Base-by-base conservation (phyloP, 2,329 filamentous ascomycete species). In the Zalaria obscura region DNA sequence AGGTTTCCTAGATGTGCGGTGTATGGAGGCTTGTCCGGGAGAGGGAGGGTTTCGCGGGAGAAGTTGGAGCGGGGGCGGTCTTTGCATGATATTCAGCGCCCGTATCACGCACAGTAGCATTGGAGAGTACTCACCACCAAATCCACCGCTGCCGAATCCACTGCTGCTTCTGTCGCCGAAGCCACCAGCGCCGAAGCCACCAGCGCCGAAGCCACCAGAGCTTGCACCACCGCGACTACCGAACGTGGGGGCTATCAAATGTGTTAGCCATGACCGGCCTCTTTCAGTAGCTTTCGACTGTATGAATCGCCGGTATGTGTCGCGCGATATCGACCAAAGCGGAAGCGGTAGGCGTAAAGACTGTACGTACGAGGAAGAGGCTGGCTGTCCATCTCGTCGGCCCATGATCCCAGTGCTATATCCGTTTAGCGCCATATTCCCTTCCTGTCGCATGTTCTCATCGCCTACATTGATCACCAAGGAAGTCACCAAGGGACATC, bases 1-100 rank as follows among this genome's bases (percentile, higher is more conserved):
- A 98, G 76, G 61, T 98, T 98, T 56, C 91, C 91, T 46, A 98
- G 73, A 66, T 98, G 91, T 48, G 88, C 89, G 45, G 91, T 98
- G 66, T 78, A 98, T 8, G 91, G 91, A 45, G 93, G 91, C 67
- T 86, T 88, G 49, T 84, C 82, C 42, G 91, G 91, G 41, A 98
- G 76, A 41, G 88, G 88, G 43, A 86, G 76, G 53, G 80, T 73
- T 58, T 94, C 86, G 60, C 85, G 83, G 49, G 52, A 49, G 29
- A 53, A 53, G 43, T 50, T 67, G 32, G 27, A 31, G 38, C 50
- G 52, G 38, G 58, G 57, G 41, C 57, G 56, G 40, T 60, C 57
- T 57, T 18, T 18, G 39, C 27, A 11, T 27, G 29, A n/a, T 8
- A 18, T 18, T 18, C 18, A 18, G 18, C 18, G 18, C 18, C 18